Conservation (phyloP, 2,329 filamentous ascomycete species). For the Fusarium sp. region DNA sequence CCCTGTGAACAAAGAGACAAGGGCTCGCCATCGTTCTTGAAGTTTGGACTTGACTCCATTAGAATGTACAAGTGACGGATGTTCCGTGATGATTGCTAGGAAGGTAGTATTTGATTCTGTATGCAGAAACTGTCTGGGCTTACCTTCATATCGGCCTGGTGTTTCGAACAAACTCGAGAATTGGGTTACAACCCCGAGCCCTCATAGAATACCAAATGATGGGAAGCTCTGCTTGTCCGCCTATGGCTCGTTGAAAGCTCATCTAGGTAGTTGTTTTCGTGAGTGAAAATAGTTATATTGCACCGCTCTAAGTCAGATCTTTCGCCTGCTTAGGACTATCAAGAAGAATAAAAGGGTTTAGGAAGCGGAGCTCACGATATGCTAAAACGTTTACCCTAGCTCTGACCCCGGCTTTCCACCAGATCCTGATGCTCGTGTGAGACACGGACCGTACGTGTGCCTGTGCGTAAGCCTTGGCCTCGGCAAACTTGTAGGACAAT, state of each 20-base stretch:
- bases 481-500: conserved; percentile 1
- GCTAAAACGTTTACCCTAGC: background rate
- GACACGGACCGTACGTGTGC: conserved; percentile 19
- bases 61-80: background rate
- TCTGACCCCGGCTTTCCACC: background rate
- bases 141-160: background rate
- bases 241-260: background rate
- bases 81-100: background rate
- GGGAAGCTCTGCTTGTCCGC: conserved; percentile 2
- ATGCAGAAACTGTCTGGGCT: background rate
- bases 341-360: background rate
- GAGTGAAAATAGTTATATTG: background rate
- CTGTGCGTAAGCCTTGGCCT: conserved; percentile 6
- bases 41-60: background rate
- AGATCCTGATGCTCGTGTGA: conserved; percentile 4
- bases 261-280: background rate
- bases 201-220: background rate
- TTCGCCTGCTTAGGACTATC: background rate
- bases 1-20: conserved; percentile 13
- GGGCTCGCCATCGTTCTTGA: conserved; percentile 3
- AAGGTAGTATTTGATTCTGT: background rate
- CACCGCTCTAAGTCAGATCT: background rate
- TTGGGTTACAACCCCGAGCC: conserved; percentile 1
- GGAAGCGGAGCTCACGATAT: background rate
- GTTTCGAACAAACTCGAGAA: background rate